These are phyloP conservation scores for Apophysomyces sp. DNA, from an alignment of 371 early-diverging fungal species.

Conservation along the genomic window DNA sequence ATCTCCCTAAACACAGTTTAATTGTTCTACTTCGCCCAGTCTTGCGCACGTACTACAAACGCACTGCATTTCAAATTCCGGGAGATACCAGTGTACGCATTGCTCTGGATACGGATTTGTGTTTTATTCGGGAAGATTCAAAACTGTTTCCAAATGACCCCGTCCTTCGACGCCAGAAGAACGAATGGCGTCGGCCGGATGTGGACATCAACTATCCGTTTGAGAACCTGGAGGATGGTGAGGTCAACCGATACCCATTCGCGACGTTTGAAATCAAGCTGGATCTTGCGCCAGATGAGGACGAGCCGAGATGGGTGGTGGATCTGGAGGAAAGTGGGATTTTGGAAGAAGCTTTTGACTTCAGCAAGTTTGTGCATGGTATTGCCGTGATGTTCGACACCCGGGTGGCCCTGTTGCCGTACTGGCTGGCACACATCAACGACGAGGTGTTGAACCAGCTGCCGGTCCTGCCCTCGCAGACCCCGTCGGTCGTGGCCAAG, in stretches of 20 bases:
- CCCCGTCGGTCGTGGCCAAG: conserved; percentile 9
- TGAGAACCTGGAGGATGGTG: conserved; percentile 63
- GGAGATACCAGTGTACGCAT: conserved; percentile 97
- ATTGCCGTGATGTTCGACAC: conserved; percentile 89
- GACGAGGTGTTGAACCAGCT: conserved; percentile 78
- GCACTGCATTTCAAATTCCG: conserved; percentile 99
- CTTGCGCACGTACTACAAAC: conserved; percentile 95
- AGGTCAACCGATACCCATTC: conserved; percentile 94
- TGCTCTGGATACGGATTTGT: conserved; percentile 98
- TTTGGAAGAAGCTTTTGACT: conserved; percentile 97
- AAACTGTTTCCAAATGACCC: conserved; percentile 57
- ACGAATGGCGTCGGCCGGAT: conserved; percentile 93
- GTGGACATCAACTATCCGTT: conserved; percentile 91
- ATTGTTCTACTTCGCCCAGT: conserved; percentile 37
- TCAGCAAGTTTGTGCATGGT: conserved; percentile 99
- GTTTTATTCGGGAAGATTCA: conserved; percentile 97
- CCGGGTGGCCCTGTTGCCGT: conserved; percentile 91
- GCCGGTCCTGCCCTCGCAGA: conserved; percentile 24
- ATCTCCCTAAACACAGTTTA: background rate
- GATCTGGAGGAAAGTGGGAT: conserved; percentile 89
- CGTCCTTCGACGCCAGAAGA: conserved; percentile 59
- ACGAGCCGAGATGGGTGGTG: conserved; percentile 94
- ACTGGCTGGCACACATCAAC: conserved; percentile 97
- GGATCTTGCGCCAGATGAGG: conserved; percentile 85
- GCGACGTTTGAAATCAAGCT: conserved; percentile 99